A percentile compares a stretch with the other conserved stretches of the same genome.
Conservation (phyloP, 2,329 filamentous ascomycete genomes). For the Aspergillus arachidicola region DNA sequence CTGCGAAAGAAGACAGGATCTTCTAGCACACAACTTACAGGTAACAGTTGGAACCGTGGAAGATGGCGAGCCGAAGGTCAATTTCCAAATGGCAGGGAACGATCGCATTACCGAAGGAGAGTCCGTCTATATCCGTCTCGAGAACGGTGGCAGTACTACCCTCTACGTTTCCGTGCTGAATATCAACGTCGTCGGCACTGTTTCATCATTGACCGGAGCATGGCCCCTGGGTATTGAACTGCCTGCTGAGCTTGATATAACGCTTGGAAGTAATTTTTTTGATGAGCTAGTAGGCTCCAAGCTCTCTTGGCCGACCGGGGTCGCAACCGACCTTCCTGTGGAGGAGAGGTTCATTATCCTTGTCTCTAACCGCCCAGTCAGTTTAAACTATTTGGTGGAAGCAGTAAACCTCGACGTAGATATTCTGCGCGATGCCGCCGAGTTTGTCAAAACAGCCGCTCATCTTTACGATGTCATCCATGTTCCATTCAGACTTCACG, state of each 20-base stretch:
- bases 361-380: neutral
- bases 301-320: neutral
- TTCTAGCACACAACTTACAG: neutral
- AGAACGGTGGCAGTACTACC: neutral
- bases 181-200: neutral
- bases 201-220: neutral
- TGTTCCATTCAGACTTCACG: neutral
- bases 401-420: neutral
- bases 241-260: neutral
- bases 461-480: neutral
- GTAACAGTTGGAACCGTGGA: neutral
- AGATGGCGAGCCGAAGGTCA: neutral
- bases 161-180: conserved; percentile 1
- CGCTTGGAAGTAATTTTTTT: neutral
- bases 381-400: neutral
- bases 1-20: neutral
- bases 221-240: conserved; percentile 1
- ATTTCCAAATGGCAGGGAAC: neutral
- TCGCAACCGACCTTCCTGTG: neutral
- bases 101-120: neutral
- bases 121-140: neutral
- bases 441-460: neutral
- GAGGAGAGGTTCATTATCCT: neutral
- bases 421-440: neutral
- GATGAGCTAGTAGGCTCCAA: neutral